phyloP scores from a whole-genome alignment of 805 yeast species.

The Martiniozyma abietophila region DNA sequence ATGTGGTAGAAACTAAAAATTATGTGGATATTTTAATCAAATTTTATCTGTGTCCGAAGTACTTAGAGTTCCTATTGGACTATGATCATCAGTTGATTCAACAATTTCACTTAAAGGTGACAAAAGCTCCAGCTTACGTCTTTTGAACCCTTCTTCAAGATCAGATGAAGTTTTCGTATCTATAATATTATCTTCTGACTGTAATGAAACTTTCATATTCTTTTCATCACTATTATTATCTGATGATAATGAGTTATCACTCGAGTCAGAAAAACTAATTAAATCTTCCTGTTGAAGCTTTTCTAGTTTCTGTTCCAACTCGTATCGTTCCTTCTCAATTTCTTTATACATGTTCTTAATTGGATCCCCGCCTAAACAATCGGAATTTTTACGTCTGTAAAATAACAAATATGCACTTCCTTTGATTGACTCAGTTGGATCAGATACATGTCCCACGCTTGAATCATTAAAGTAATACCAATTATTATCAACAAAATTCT shows the following conservation, averaged over 20 bases:
- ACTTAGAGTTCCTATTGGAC: too few relatives aligned
- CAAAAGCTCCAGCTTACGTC: conserved; percentile 8
- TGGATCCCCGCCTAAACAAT: conserved; percentile 39
- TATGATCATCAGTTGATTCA: background rate
- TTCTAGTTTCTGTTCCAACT: conserved; percentile 5
- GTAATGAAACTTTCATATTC: background rate
- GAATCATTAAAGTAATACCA: conserved; percentile 95
- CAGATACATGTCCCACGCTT: conserved; percentile 45
- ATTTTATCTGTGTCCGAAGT: too few relatives aligned
- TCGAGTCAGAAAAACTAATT: conserved; percentile 2
- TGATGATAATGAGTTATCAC: background rate
- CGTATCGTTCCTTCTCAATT: conserved; percentile 24
- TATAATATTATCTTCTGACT: background rate
- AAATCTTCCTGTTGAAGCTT: conserved; percentile 2
- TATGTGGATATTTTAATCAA: too few relatives aligned
- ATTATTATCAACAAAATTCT: conserved; percentile 60
- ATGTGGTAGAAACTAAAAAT: too few relatives aligned
- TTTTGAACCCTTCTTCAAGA: conserved; percentile 9
- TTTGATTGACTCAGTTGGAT: conserved; percentile 52
- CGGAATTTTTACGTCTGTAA: conserved; percentile 48
- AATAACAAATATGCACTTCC: conserved; percentile 84
- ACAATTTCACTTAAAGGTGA: conserved; percentile 2
- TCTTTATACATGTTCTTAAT: conserved; percentile 32
- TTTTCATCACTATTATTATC: background rate
- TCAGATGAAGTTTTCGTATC: conserved; percentile 3